Evolutionary conservation across 495 filamentous ascomycete genomes (phyloP).

Genomic region (Penicillium argentinense): DNA sequence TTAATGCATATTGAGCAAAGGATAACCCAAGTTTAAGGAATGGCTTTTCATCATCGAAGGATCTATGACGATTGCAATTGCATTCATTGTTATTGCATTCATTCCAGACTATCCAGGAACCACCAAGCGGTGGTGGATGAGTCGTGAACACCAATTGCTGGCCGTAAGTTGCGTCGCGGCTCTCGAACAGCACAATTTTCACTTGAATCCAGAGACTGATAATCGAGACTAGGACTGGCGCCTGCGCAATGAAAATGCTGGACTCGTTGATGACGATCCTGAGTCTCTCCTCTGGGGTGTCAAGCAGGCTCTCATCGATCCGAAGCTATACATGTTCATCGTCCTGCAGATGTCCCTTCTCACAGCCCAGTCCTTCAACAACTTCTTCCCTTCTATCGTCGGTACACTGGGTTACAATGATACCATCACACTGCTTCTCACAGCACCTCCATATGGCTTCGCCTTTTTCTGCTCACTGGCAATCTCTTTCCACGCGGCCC

Average conservation of each 20-base stretch:
- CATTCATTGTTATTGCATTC: slow-evolving; percentile 5
- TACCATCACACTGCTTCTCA: slow-evolving; percentile 46
- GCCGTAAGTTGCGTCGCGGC: no score
- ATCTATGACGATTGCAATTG: slow-evolving; percentile 8
- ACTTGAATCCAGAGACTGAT: not conserved
- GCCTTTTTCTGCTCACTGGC: slow-evolving; percentile 5
- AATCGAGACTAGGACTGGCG: slow-evolving; percentile 8
- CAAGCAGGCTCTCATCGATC: slow-evolving; percentile 11
- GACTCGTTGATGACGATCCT: slow-evolving; percentile 7
- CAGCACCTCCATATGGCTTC: slow-evolving; percentile 9
- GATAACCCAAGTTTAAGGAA: no score
- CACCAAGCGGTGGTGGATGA: slow-evolving; percentile 10
- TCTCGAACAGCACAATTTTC: no score
- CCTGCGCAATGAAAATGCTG: slow-evolving; percentile 12
- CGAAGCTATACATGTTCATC: slow-evolving; percentile 13
- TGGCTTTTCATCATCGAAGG: slow-evolving; percentile 15
- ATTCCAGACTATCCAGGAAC: slow-evolving; percentile 7
- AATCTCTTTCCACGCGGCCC: slow-evolving; percentile 7
- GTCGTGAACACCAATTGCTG: slow-evolving; percentile 8
- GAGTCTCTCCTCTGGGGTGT: slow-evolving; percentile 10
- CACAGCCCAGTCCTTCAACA: slow-evolving; percentile 30
- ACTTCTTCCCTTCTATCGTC: slow-evolving; percentile 82
- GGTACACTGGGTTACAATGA: slow-evolving; percentile 61
- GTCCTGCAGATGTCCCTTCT: slow-evolving; percentile 13
- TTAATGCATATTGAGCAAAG: no score